phyloP scores from a whole-genome alignment of 768 basidiomycete genomes.

The Psilocybe cubensis region DNA sequence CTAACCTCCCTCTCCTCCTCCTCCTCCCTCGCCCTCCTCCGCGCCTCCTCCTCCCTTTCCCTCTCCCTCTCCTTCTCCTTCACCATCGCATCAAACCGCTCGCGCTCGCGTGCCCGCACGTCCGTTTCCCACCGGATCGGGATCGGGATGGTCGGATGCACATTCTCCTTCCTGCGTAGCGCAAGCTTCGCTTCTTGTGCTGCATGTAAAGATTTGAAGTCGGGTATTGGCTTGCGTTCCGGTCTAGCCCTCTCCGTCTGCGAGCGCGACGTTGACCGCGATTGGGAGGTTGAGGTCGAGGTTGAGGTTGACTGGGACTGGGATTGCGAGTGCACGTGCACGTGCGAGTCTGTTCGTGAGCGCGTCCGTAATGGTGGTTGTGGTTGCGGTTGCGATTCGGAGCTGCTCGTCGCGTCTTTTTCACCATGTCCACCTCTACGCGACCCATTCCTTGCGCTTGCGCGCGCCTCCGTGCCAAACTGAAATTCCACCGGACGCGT shows the following conservation, averaged over 20 bases:
- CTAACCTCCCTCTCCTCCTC: constrained; percentile 63
- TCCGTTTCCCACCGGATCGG: constrained; percentile 57
- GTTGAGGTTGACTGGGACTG: not conserved
- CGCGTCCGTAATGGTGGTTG: too few relatives aligned
- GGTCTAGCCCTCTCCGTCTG: constrained; percentile 20
- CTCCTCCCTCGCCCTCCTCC: constrained; percentile 47
- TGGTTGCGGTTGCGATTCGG: constrained; percentile 1
- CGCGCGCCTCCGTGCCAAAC: not conserved
- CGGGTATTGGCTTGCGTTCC: constrained; percentile 42
- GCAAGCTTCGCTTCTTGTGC: constrained; percentile 45
- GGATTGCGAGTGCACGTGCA: too few relatives aligned
- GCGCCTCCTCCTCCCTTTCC: constrained; percentile 49
- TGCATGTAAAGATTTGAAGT: constrained; percentile 59
- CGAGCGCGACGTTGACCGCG: constrained; percentile 13
- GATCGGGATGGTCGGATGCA: constrained; percentile 50
- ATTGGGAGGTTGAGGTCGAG: constrained; percentile 1
- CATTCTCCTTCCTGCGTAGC: constrained; percentile 48
- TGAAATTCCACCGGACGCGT: not conserved
- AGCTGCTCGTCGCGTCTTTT: not conserved
- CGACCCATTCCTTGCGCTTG: not conserved
- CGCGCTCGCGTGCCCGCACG: constrained; percentile 60
- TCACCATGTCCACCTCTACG: not conserved
- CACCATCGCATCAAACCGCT: constrained; percentile 61
- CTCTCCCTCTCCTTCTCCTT: constrained; percentile 59
- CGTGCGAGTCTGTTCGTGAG: too few relatives aligned